Percentiles rank a stretch among this genome's conserved stretches.
These are phyloP conservation scores for Lepidopterella palustris DNA, from an alignment of 495 filamentous ascomycete genomes.

Conservation along the genomic window DNA sequence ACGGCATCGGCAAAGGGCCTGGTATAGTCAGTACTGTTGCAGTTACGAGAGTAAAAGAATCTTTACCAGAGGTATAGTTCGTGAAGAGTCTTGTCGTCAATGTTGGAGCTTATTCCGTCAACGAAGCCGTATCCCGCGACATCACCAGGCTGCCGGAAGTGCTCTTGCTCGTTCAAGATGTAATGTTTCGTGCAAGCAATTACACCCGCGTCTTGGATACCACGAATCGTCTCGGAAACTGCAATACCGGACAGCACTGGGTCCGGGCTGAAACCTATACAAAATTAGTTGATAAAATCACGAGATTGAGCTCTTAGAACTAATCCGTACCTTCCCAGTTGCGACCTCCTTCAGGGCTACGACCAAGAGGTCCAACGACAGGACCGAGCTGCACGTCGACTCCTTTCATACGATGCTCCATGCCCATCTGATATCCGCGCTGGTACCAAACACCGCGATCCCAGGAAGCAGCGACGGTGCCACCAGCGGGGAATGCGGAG, in stretches of 20 bases:
- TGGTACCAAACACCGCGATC: constrained; percentile 35
- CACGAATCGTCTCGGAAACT: constrained; percentile 34
- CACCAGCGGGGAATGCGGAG: constrained; percentile 39
- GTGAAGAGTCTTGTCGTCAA: constrained; percentile 92
- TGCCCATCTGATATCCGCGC: constrained; percentile 38
- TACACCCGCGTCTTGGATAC: constrained; percentile 39
- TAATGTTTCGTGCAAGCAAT: constrained; percentile 40
- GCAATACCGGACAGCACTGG: constrained; percentile 39
- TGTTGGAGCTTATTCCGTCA: constrained; percentile 71
- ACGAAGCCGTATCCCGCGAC: constrained; percentile 57
- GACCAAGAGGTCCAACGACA: constrained; percentile 67
- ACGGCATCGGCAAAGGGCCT: constrained; percentile 60
- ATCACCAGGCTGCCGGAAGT: constrained; percentile 63
- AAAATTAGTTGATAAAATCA: neutral
- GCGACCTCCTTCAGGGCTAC: constrained; percentile 55
- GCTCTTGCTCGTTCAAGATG: constrained; percentile 41
- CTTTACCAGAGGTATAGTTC: constrained; percentile 83
- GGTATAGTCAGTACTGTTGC: constrained; percentile 30
- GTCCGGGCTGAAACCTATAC: constrained; percentile 38
- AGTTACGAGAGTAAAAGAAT: constrained; percentile 39
- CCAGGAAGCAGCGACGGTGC: constrained; percentile 39
- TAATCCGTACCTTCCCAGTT: constrained; percentile 62
- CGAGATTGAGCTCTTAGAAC: neutral
- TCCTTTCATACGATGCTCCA: constrained; percentile 36
- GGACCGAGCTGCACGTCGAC: constrained; percentile 83